phyloP scores from a whole-genome alignment of 2,329 filamentous ascomycete genomes.

The Ascochyta rabiei region DNA sequence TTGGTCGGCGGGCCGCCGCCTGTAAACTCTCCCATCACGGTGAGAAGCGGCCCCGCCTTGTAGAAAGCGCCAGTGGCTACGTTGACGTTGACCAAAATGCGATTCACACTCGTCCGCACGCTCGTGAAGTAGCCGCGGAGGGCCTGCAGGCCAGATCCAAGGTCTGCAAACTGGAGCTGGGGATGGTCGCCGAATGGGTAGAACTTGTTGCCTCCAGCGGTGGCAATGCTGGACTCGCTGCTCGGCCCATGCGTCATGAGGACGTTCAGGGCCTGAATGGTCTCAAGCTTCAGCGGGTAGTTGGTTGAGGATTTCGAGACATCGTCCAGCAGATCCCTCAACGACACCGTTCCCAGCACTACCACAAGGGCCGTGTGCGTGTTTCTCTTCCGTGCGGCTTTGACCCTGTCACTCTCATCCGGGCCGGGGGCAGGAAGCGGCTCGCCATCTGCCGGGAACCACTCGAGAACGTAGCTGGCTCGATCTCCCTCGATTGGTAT shows the following conservation, averaged over 20 bases:
- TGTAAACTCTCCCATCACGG: constrained; percentile 34
- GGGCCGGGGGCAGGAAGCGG: constrained; percentile 23
- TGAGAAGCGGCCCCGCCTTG: constrained; percentile 52
- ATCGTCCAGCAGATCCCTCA: constrained; percentile 52
- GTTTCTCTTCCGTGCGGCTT: constrained; percentile 24
- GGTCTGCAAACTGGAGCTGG: constrained; percentile 45
- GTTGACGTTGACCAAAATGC: constrained; percentile 67
- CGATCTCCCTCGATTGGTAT: constrained; percentile 21
- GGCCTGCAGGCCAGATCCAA: constrained; percentile 61
- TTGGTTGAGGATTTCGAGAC: constrained; percentile 50
- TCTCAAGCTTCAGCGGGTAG: constrained; percentile 56
- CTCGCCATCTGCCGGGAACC: constrained; percentile 34
- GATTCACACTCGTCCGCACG: constrained; percentile 62
- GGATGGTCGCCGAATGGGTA: constrained; percentile 54
- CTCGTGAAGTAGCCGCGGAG: constrained; percentile 68
- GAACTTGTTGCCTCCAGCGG: constrained; percentile 59
- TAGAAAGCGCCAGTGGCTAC: constrained; percentile 66
- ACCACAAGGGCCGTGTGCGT: constrained; percentile 30
- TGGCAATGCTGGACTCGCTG: constrained; percentile 48
- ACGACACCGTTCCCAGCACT: constrained; percentile 31
- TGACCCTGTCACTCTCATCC: constrained; percentile 23
- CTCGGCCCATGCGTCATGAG: constrained; percentile 59
- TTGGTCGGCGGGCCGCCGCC: constrained; percentile 13
- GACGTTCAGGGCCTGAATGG: constrained; percentile 65
- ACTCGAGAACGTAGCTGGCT: constrained; percentile 20